Base-by-base conservation (phyloP, 257 asterid species). In the Cynanchum wilfordii region DNA sequence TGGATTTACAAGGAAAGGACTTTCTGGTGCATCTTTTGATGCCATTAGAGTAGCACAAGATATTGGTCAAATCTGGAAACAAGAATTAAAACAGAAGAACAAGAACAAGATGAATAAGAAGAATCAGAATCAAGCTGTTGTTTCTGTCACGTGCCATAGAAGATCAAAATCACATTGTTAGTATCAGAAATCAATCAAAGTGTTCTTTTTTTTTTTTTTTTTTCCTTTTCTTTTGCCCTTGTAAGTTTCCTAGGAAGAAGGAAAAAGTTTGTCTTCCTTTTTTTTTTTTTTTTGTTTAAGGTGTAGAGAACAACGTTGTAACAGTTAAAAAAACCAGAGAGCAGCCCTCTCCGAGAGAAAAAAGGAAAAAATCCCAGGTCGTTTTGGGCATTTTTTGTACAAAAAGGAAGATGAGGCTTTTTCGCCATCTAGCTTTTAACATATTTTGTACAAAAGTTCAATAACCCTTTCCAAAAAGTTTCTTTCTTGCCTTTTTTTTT, bases 1-100 rank as follows among this genome's bases (percentile, higher is more conserved):
- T 74, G 98, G 98, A 1, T 93, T 93, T 76, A 83, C 97, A 49
- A 86, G 91, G 73, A 88, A 87, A 56, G 98, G 98, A n/a, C 84
- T 93, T 40, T 85, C 92, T 5, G 98, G 97, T 45, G 96, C 98
- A 50, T 82, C 96, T 20, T 5, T 80, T 17, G 97, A 93, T 74
- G 97, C 98, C 49, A 66, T 85, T 25, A 84, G 77, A 84, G 90
- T 93, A 27, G 88, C 98, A 52, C 82, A 84, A 78, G 97, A 91
- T 58, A 91, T 93, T 62, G 90, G 87, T 11, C 75, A 87, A 74
- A 82, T 89, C 11, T 93, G 98, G 98, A 89, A 82, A 72, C 82
- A 80, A 58, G 97, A 91, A 81, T 79, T 87, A 4, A 85, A 82
- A 71, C 98, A 83, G 67, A 89, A 80, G 70, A 80, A 42, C 11